Evolutionary conservation across 2,329 filamentous ascomycete genomes (phyloP), one percentile per base, ranked within the genome.

Genomic region (Xylariaceae sp.): DNA sequence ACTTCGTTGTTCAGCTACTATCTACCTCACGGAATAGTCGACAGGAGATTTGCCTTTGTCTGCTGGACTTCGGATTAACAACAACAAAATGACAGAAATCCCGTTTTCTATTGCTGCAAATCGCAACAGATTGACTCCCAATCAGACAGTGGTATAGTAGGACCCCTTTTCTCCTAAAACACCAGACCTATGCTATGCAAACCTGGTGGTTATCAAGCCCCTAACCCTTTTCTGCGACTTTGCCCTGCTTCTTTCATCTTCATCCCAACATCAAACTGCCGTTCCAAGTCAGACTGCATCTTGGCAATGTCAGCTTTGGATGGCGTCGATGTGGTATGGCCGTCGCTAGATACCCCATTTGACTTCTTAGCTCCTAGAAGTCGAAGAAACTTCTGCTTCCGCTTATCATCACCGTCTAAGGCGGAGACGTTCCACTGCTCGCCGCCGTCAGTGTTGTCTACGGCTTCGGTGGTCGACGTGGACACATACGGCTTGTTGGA

Each of bases 231-330:
- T 56, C 77, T 77, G 67, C 80, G 78, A 31, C 76, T 76, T 23
- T 77, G 76, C 17, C 73, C 74, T 40, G 83, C 82, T 26, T 79
- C 75, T 73, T 86, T 86, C 74, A 80, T 79, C 65, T 76, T 78
- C 71, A 86, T 83, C 24, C 84, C 83, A 8, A 73, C 73, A 58
- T 84, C 78, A 58, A 82, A 87, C 65, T 87, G 84, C 57, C 76
- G 77, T 70, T 84, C 81, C 19, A 87, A 77, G 40, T 85, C 82
- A 24, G 76, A 75, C 61, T 83, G 78, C 39, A 73, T 61, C 56
- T 57, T 65, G 16, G 56, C 48, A 43, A 72, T 68, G 43, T 73
- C 60, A 16, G 64, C 34, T 34, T 61, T 67, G 9, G 70, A 66
- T 4, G 63, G 51, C 9, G 51, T 19, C 7, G 63, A 46, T 7